phyloP scores from a whole-genome alignment of 2,329 filamentous ascomycete genomes.

The Akanthomyces muscarius region DNA sequence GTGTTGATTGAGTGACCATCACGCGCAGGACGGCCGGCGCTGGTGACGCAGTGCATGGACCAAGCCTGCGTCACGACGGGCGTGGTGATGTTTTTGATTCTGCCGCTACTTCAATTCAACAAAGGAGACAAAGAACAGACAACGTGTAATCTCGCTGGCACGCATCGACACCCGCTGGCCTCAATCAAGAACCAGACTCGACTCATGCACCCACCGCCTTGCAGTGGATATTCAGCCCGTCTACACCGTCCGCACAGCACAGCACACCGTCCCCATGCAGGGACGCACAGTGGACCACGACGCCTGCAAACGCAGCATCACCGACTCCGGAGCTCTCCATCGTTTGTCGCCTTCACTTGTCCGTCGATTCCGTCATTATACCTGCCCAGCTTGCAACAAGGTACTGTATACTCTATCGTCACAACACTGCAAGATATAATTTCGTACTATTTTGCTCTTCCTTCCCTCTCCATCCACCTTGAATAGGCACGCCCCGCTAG shows the following conservation, averaged over 20 bases:
- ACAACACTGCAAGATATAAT: no score
- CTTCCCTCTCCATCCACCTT: not conserved
- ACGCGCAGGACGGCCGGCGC: no score
- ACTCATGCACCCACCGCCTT: not conserved
- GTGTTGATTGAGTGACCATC: not conserved
- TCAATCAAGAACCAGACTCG: not conserved
- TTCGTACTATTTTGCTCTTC: no score
- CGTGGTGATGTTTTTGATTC: not conserved
- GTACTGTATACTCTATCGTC: no score
- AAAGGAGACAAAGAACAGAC: not conserved
- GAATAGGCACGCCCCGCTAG: not conserved
- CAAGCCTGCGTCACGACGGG: not conserved
- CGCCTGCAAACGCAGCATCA: conserved; percentile 10
- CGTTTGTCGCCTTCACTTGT: not conserved
- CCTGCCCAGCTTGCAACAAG: not conserved
- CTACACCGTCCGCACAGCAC: not conserved
- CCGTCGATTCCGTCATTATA: not conserved
- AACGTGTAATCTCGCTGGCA: not conserved
- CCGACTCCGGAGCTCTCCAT: conserved; percentile 6
- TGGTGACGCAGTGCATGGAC: no score
- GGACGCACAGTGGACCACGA: conserved; percentile 2
- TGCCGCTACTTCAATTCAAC: not conserved
- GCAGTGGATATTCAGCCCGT: not conserved
- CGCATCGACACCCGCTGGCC: no score
- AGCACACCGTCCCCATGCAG: not conserved